Conservation (phyloP, 331 rosid species). For the Prunus yedoensis region DNA sequence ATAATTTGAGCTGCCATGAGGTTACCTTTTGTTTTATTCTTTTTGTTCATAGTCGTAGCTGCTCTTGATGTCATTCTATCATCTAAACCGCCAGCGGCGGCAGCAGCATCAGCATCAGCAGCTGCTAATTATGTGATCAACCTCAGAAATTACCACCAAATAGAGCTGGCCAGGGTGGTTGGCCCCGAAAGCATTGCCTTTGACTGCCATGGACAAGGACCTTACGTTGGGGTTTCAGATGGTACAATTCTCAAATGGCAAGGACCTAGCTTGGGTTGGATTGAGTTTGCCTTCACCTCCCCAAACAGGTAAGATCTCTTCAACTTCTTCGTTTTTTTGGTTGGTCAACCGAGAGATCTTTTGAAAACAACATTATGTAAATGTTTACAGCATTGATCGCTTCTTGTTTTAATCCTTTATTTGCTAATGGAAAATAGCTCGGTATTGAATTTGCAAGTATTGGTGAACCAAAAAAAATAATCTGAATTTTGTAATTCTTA, state of each 20-base stretch:
- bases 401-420: not conserved
- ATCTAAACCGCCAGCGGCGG: slow-evolving; percentile 3
- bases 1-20: slow-evolving; percentile 1
- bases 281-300: slow-evolving; percentile 47
- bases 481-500: not conserved
- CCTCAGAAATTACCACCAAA: slow-evolving; percentile 21
- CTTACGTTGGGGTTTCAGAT: slow-evolving; percentile 55
- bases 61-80: not conserved
- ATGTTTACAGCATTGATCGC: no score
- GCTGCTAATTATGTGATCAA: slow-evolving; percentile 3
- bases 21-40: not conserved
- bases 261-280: slow-evolving; percentile 32
- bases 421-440: not conserved
- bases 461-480: no score
- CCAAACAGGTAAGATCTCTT: slow-evolving; percentile 37
- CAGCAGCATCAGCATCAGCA: not conserved
- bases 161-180: slow-evolving; percentile 31
- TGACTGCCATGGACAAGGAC: slow-evolving; percentile 63
- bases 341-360: no score
- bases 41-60: not conserved
- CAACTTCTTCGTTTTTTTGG: not conserved
- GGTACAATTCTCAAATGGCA: slow-evolving; percentile 66
- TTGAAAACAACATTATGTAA: no score
- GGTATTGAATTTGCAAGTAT: not conserved
- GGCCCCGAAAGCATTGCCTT: slow-evolving; percentile 68